Conservation (phyloP, 441 rosid species). For the Syzygium malaccense region DNA sequence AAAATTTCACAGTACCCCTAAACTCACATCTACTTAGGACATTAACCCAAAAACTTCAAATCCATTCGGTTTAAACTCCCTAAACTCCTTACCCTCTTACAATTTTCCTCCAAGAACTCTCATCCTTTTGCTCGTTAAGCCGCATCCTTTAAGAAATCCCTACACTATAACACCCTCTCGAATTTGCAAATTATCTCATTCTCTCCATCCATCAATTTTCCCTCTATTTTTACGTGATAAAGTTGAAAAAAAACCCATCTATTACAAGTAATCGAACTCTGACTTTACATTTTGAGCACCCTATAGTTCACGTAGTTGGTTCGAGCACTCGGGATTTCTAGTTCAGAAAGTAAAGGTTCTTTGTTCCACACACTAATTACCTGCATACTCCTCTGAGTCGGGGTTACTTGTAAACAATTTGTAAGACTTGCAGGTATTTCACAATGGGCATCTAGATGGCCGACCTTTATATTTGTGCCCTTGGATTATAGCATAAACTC, state of each 20-base stretch:
- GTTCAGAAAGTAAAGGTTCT: background rate
- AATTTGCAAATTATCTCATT: background rate
- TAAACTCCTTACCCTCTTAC: too few relatives aligned
- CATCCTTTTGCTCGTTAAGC: background rate
- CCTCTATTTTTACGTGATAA: background rate
- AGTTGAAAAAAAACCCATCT: background rate
- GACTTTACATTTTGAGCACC: background rate
- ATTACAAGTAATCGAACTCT: background rate
- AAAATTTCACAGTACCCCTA: background rate
- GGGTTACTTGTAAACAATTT: rapidly evolving
- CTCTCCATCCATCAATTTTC: background rate
- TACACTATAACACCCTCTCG: background rate
- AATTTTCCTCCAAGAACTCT: background rate
- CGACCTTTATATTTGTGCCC: rapidly evolving
- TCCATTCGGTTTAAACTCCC: background rate
- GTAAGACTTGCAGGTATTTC: background rate
- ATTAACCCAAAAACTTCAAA: background rate
- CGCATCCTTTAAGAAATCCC: background rate
- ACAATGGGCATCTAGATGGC: rapidly evolving
- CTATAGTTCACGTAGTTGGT: background rate
- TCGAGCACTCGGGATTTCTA: background rate
- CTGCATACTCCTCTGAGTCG: rapidly evolving
- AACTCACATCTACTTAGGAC: background rate
- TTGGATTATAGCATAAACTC: background rate
- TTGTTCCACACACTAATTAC: rapidly evolving